Conservation (phyloP, 2,329 filamentous ascomycete genomes). For the Pseudocercospora cruenta region DNA sequence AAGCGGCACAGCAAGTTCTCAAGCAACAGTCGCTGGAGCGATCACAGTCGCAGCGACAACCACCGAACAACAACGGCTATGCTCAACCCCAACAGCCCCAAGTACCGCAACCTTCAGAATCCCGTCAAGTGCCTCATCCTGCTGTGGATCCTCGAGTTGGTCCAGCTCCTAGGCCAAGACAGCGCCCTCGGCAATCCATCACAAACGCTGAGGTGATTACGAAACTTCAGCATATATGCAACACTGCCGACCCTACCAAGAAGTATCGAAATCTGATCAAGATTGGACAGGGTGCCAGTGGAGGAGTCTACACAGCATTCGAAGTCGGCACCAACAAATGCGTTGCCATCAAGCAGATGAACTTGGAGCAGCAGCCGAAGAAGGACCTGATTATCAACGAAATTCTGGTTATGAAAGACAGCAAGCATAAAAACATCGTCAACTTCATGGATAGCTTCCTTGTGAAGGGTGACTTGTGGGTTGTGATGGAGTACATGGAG, state of each 20-base stretch:
- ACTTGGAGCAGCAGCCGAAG: conserved; percentile 96
- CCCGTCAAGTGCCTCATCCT: conserved; percentile 33
- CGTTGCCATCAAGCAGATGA: conserved; percentile 99
- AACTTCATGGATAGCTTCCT: conserved; percentile 99
- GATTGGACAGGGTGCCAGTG: conserved; percentile 96
- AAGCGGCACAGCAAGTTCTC: conserved; percentile 78
- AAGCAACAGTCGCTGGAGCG: conserved; percentile 65
- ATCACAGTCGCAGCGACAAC: conserved; percentile 69
- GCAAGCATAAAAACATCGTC: conserved; percentile 96
- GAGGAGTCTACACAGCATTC: conserved; percentile 91
- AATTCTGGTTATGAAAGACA: conserved; percentile 98
- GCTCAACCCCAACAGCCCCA: conserved; percentile 52
- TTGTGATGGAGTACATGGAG: conserved; percentile 99
- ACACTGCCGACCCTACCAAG: conserved; percentile 82
- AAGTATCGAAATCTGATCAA: conserved; percentile 88
- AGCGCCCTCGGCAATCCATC: conserved; percentile 73
- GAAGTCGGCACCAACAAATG: conserved; percentile 81
- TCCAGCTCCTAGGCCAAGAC: conserved; percentile 70
- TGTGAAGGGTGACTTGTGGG: conserved; percentile 88
- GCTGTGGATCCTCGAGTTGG: conserved; percentile 54
- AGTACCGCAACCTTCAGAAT: conserved; percentile 38
- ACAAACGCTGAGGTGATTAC: conserved; percentile 76
- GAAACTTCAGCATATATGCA: conserved; percentile 86
- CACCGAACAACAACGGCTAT: conserved; percentile 31
- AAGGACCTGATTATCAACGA: conserved; percentile 99